Evolutionary conservation across 1,139 yeast genomes (phyloP).

Genomic region (Scheffersomyces cryptocercus): DNA sequence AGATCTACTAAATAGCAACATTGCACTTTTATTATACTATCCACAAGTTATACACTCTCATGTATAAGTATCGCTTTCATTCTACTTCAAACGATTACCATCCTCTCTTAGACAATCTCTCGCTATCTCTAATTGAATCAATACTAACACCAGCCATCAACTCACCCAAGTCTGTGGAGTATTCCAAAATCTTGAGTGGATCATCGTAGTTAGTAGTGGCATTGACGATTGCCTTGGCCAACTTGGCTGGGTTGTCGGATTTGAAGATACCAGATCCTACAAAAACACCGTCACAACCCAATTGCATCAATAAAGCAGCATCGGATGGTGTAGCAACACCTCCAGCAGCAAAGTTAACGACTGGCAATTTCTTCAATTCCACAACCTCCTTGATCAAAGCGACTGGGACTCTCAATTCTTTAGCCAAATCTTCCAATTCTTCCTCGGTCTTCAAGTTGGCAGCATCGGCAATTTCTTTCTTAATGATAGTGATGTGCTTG

Average conservation of each 20-base stretch:
- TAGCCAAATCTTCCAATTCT: conserved; percentile 52
- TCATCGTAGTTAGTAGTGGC: conserved; percentile 78
- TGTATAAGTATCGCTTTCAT: not conserved
- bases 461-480: conserved; percentile 55
- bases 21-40: not conserved
- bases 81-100: conserved; percentile 33
- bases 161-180: conserved; percentile 74
- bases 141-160: conserved; percentile 73
- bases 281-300: conserved; percentile 90
- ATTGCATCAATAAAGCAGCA: conserved; percentile 86
- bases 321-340: conserved; percentile 91
- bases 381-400: conserved; percentile 53
- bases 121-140: conserved; percentile 47
- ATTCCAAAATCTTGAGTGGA: conserved; percentile 64
- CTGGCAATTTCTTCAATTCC: conserved; percentile 63
- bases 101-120: conserved; percentile 54
- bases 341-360: conserved; percentile 88
- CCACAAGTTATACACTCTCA: not conserved
- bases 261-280: conserved; percentile 91
- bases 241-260: conserved; percentile 69
- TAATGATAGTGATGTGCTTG: conserved; percentile 65
- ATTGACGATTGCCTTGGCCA: conserved; percentile 79
- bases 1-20: too few species aligned
- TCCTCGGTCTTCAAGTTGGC: conserved; percentile 38
- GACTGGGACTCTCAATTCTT: conserved; percentile 61